These are phyloP conservation scores for Agastache rugosa DNA, from an alignment of 257 asterid species.

Conservation along the genomic window DNA sequence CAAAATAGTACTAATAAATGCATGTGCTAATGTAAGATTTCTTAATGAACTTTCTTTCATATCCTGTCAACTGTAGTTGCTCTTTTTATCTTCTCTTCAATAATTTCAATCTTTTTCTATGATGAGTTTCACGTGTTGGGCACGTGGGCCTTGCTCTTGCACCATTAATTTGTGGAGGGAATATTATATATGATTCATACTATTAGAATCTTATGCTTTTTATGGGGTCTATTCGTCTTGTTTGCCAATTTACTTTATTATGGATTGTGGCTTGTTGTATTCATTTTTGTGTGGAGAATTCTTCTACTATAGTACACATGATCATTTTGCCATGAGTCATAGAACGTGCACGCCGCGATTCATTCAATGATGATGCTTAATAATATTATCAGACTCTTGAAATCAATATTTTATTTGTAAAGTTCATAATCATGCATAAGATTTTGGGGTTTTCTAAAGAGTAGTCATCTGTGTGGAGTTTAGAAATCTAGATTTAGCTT, in stretches of 20 bases:
- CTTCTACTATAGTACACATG: neutral
- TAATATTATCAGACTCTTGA: neutral
- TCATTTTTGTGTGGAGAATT: slow-evolving; percentile 27
- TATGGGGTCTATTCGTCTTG: slow-evolving; percentile 36
- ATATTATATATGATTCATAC: slow-evolving; percentile 28
- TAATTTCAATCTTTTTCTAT: slow-evolving; percentile 45
- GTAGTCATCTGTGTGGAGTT: neutral
- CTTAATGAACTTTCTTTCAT: slow-evolving; percentile 25
- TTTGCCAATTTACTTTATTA: slow-evolving; percentile 30
- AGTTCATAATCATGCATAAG: neutral
- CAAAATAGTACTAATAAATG: slow-evolving; percentile 34
- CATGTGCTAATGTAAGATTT: slow-evolving; percentile 36
- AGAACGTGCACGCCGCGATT: slow-evolving; percentile 5
- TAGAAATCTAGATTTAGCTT: neutral
- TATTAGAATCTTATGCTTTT: slow-evolving; percentile 35
- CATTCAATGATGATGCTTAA: neutral
- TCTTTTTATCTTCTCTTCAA: slow-evolving; percentile 40
- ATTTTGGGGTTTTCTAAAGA: neutral
- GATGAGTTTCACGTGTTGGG: slow-evolving; percentile 60
- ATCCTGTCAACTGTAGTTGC: slow-evolving; percentile 22
- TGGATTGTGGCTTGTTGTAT: slow-evolving; percentile 33
- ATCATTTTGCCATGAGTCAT: slow-evolving; percentile 20
- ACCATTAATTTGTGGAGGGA: slow-evolving; percentile 46
- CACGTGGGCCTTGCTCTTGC: slow-evolving; percentile 52
- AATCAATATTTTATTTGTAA: neutral